Conservation (phyloP, 1,284 basidiomycete genomes). For the Tylopilus sp. region DNA sequence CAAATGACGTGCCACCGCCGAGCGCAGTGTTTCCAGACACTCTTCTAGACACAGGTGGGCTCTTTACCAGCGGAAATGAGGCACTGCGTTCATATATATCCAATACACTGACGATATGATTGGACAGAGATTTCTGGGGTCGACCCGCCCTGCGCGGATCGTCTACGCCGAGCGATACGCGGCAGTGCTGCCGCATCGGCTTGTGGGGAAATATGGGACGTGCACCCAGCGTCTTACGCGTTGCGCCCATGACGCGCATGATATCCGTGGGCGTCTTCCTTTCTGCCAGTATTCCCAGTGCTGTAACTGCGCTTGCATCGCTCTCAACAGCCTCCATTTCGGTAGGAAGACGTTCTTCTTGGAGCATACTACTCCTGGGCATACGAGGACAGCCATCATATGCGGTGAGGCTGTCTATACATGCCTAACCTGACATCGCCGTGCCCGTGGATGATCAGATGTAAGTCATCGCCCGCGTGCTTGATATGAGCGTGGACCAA, state of each 20-base stretch:
- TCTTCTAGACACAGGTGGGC: neutral
- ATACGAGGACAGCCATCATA: neutral
- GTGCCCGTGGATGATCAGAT: neutral
- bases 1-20: neutral
- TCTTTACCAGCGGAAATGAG: neutral
- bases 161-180: neutral
- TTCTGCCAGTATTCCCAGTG: neutral
- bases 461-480: neutral
- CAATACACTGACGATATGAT: neutral
- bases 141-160: slow-evolving; percentile 1
- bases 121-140: neutral
- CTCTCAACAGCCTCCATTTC: neutral
- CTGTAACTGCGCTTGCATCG: slow-evolving; percentile 1
- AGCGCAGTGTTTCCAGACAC: neutral
- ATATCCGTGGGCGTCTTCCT: neutral
- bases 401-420: neutral
- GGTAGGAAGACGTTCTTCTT: neutral
- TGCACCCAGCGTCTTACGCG: neutral
- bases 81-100: neutral
- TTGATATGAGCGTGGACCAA: neutral
- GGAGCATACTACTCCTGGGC: neutral
- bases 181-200: neutral
- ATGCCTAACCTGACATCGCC: neutral
- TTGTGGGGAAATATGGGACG: neutral
- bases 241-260: neutral